These are phyloP conservation scores for Naganishia sp. DNA, from an alignment of 1,284 basidiomycete species.

Conservation along the genomic window DNA sequence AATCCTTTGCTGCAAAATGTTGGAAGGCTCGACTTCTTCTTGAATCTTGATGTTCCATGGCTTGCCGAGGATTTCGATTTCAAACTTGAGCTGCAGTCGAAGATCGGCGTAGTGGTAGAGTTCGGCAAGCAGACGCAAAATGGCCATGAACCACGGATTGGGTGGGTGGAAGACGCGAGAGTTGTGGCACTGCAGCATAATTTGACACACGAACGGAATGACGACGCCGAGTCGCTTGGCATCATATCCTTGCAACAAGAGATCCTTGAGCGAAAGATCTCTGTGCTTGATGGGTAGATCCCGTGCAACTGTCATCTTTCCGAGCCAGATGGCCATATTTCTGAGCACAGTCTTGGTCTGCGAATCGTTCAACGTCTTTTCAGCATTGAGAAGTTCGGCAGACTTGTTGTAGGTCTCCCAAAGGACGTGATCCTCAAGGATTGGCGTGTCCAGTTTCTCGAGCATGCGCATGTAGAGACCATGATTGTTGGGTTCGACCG, in stretches of 20 bases:
- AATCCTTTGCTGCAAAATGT: constrained; percentile 67
- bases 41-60: constrained; percentile 78
- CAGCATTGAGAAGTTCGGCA: constrained; percentile 81
- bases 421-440: constrained; percentile 73
- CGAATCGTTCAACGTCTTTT: constrained; percentile 80
- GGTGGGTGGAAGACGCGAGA: constrained; percentile 92
- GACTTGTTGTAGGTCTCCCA: constrained; percentile 93
- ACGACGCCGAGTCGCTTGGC: constrained; percentile 87
- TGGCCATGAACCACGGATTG: constrained; percentile 98
- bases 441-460: constrained; percentile 71
- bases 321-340: constrained; percentile 94
- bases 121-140: constrained; percentile 87
- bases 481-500: constrained; percentile 97
- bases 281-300: constrained; percentile 90
- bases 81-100: constrained; percentile 96
- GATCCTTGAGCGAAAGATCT: constrained; percentile 93
- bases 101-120: constrained; percentile 96
- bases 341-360: constrained; percentile 86
- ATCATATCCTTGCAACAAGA: constrained; percentile 93
- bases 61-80: constrained; percentile 97
- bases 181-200: constrained; percentile 83
- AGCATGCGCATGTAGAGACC: constrained; percentile 91
- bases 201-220: constrained; percentile 98
- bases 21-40: constrained; percentile 80
- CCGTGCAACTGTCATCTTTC: constrained; percentile 86